Evolutionary conservation across 805 yeast genomes (phyloP), one percentile per base, ranked within the genome.

Genomic region (Peterozyma xylosa): DNA sequence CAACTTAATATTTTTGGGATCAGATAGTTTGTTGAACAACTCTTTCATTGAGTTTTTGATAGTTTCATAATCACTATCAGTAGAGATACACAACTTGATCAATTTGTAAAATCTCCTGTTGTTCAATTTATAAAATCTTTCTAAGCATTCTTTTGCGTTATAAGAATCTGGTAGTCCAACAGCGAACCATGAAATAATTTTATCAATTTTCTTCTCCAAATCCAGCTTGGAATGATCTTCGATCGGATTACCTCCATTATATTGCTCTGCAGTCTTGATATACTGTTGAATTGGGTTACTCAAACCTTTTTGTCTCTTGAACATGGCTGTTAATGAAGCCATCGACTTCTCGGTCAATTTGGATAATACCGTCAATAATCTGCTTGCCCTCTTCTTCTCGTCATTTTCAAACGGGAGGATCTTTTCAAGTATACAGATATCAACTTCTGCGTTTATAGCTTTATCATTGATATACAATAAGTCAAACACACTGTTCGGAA

Each of bases 391-490:
- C 32, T 53, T 62, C 1, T 55, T 49, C 5, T 71, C 58, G 47
- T 73, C 70, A 3, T 60, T 50, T 15, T 76, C 77, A 27, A 76
- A 62, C 0, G 95, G 86, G 10, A 85, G 56, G 1, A 88, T 53
- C 42, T 71, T 68, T 46, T 82, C 88, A 51, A 80, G 72, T 2
- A 89, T 50, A 0, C 72, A 62, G 3, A 62, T 48, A 56, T 88
- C 96, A 11, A 87, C 83, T 11, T 73, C 64, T 11, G 80, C 71
- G 45, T 82, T 86, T 41, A 86, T 80, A 9, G 69, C 66, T 42
- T 64, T 71, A 52, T 85, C 89, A 56, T 87, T 86, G 49, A 89
- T 82, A 54, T 85, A 89, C 41, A 83, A 71, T 37, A 86, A 68
- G 17, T 78, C 75, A 38, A 89, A 63, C 0, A 89, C 58, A 17